Evolutionary conservation across 164 flowering plant species (phyloP), one percentile per base, ranked within the genome.

Genomic region (Echeveria elegans): DNA sequence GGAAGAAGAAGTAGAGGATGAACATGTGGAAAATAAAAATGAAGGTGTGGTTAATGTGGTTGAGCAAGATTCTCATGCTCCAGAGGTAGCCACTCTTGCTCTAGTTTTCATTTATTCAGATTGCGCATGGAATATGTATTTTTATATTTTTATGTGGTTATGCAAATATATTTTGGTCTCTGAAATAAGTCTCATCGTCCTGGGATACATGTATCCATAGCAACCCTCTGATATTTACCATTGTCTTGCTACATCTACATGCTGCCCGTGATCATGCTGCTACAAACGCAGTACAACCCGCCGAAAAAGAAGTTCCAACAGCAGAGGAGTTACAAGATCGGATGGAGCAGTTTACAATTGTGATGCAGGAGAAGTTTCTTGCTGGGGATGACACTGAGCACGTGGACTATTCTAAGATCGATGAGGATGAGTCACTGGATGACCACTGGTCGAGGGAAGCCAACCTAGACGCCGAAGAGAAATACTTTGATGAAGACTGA

Each of bases 381-480:
- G 71, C 89, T 5, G 97, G 98, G 12, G 91, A 89, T 84, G 98
- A 93, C 71, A 70, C 75, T 63, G 80, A 86, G 68, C 83, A 90
- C 77, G 61, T 90, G 62, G 92, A 90, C 72, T 93, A 93, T 75
- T 78, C 97, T 21, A 84, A 81, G 78, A 93, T 93, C 56, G 98
- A 93, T 66, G 76, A 82, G 12, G 86, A 93, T 66, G 91, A 78
- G 75, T 83, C 89, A 10, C 78, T 93, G 64, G 98, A 93, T 71
- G 98, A 93, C 75, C 92, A 90, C 76, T 93, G 97, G 97, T 74
- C 79, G 40, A 83, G 81, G 75, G 94, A 93, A 77, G 96, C 78
- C 41, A 83, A 79, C 72, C 75, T 77, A 36, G 97, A 93, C 72
- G 94, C 98, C 0, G 98, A 93, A 74, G 97, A 93, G 38, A 93